Evolutionary conservation across 768 basidiomycete species (phyloP).

Genomic region (Daedaleopsis nitida): DNA sequence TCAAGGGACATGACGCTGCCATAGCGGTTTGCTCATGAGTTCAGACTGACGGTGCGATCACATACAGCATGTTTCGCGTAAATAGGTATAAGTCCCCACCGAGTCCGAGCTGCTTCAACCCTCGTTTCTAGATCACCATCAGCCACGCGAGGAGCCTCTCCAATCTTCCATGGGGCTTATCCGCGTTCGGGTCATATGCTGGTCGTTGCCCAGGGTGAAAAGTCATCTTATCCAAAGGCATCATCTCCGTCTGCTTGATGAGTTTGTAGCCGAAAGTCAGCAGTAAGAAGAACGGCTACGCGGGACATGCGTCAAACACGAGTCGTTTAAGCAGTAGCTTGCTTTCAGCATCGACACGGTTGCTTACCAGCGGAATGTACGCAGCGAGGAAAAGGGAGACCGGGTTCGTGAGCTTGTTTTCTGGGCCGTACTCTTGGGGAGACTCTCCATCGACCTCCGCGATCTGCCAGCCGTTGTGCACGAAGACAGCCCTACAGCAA

Average conservation of each 20-base stretch:
- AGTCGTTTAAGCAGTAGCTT: too few species aligned
- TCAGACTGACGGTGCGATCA: too few species aligned
- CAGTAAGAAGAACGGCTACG: slow-evolving; percentile 28
- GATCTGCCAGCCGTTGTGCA: slow-evolving; percentile 28
- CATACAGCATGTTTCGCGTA: too few species aligned
- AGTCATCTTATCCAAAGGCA: slow-evolving; percentile 26
- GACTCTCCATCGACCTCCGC: slow-evolving; percentile 18
- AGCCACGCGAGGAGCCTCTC: slow-evolving; percentile 18
- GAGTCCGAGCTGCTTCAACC: too few species aligned
- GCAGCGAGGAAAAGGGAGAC: slow-evolving; percentile 28
- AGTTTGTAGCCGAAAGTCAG: slow-evolving; percentile 33
- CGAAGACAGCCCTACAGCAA: slow-evolving; percentile 25
- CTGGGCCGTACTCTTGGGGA: neutral
- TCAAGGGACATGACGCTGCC: too few species aligned
- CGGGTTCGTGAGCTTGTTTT: slow-evolving; percentile 7
- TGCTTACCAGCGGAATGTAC: slow-evolving; percentile 29
- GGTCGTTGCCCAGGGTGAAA: slow-evolving; percentile 18
- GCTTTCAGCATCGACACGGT: too few species aligned
- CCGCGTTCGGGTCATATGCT: neutral
- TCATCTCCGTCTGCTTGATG: slow-evolving; percentile 31
- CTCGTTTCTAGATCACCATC: slow-evolving; percentile 7
- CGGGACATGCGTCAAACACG: too few species aligned
- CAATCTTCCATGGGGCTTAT: slow-evolving; percentile 3
- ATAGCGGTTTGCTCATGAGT: too few species aligned
- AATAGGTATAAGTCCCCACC: too few species aligned